Conservation (phyloP, 495 filamentous ascomycete genomes). For the Diplogelasinospora grovesii region DNA sequence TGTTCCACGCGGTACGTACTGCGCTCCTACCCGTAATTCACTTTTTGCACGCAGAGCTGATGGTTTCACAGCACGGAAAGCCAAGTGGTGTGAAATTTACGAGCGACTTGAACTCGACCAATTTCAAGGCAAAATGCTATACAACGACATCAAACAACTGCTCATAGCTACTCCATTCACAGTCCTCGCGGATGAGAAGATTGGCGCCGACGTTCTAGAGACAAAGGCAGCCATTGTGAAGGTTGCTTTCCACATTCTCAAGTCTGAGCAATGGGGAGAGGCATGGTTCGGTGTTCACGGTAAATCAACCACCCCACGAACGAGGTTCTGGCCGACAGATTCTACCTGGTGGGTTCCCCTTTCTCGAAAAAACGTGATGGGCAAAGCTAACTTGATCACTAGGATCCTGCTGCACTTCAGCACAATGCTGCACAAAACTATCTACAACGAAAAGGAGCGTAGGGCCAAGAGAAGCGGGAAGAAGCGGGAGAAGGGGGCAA, state of each 20-base stretch:
- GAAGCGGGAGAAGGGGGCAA: background rate
- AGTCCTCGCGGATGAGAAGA: background rate
- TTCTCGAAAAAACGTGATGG: background rate
- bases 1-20: constrained; percentile 14
- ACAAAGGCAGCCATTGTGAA: background rate
- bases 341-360: constrained; percentile 10
- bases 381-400: constrained; percentile 6
- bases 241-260: constrained; percentile 10
- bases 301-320: constrained; percentile 1
- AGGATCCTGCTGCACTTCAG: constrained; percentile 12
- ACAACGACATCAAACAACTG: constrained; percentile 3
- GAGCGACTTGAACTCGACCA: constrained; percentile 7
- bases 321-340: constrained; percentile 12
- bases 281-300: constrained; percentile 10
- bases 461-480: background rate
- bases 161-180: constrained; percentile 3
- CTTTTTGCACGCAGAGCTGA: constrained; percentile 1
- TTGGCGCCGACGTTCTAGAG: background rate
- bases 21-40: background rate
- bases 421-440: constrained; percentile 10
- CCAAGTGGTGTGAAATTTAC: constrained; percentile 7
- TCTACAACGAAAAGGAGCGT: background rate
- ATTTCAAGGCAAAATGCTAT: background rate
- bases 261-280: constrained; percentile 5
- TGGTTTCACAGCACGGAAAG: constrained; percentile 7